Percentiles rank a stretch among this genome's conserved stretches.
These are phyloP conservation scores for Akanthomyces lecanii DNA, from an alignment of 2,329 filamentous ascomycete genomes.

Conservation along the genomic window DNA sequence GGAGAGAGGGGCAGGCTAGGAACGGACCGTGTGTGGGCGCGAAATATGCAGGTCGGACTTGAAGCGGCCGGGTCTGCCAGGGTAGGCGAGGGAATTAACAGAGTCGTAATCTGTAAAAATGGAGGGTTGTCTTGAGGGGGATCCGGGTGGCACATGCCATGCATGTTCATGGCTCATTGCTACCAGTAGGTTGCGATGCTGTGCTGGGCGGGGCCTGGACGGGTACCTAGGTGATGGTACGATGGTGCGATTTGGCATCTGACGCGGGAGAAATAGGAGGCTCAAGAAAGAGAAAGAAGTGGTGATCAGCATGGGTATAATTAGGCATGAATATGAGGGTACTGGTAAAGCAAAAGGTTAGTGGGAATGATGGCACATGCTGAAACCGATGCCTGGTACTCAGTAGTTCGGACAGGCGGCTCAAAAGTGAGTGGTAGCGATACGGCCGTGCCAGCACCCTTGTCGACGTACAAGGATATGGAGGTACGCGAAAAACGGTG, in stretches of 20 bases:
- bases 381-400: background rate
- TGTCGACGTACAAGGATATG: background rate
- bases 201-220: background rate
- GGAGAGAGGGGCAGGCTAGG: background rate
- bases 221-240: background rate
- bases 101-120: background rate
- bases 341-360: background rate
- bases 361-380: background rate
- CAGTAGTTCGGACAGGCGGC: background rate
- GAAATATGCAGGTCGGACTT: background rate
- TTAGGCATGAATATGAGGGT: background rate
- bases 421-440: too few species aligned
- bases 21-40: conserved; percentile 6
- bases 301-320: background rate
- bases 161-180: background rate
- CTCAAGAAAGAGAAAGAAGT: background rate
- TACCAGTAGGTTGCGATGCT: background rate
- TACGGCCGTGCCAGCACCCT: too few species aligned
- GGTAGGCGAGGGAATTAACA: background rate
- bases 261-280: conserved; percentile 1
- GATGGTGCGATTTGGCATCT: background rate
- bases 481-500: conserved; percentile 2
- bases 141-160: background rate
- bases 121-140: conserved; percentile 1
- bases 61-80: background rate